Conservation (phyloP, 768 basidiomycete species). For the Naganishia vishniacii region DNA sequence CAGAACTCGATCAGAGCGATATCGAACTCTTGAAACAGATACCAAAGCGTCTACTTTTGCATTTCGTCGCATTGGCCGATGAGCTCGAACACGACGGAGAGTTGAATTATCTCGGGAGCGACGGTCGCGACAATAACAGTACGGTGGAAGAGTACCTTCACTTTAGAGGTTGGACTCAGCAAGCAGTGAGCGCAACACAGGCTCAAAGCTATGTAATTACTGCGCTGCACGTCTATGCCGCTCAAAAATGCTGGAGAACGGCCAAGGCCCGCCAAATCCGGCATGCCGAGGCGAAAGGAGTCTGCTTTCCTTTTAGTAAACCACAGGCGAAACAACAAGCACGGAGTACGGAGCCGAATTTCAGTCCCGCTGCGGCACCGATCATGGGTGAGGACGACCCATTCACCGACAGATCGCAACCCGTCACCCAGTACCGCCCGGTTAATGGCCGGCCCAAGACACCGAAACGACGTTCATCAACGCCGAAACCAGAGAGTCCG, state of each 20-base stretch:
- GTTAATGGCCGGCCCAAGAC: too few species aligned
- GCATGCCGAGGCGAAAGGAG: background rate
- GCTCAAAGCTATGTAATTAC: background rate
- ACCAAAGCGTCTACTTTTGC: background rate
- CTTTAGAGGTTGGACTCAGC: background rate
- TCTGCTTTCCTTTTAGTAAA: background rate
- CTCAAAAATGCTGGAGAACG: constrained; percentile 9
- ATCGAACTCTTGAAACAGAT: background rate
- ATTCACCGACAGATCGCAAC: too few species aligned
- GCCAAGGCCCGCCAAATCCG: background rate
- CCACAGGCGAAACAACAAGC: background rate
- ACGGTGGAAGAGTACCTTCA: background rate
- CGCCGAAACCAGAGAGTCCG: background rate
- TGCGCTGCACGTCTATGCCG: background rate
- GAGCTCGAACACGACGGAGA: background rate
- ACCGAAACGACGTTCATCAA: background rate
- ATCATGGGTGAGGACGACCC: too few species aligned
- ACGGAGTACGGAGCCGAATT: background rate
- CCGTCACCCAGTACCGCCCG: too few species aligned
- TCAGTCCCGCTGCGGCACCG: too few species aligned
- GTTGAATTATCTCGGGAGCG: background rate
- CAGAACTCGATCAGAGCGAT: background rate
- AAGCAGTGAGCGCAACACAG: too few species aligned
- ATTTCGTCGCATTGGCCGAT: background rate
- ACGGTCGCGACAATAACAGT: too few species aligned